Percentiles rank a stretch among this genome's conserved stretches.
Evolutionary conservation across 257 asterid genomes (phyloP).

Genomic region (Galeopsis tetrahit): DNA sequence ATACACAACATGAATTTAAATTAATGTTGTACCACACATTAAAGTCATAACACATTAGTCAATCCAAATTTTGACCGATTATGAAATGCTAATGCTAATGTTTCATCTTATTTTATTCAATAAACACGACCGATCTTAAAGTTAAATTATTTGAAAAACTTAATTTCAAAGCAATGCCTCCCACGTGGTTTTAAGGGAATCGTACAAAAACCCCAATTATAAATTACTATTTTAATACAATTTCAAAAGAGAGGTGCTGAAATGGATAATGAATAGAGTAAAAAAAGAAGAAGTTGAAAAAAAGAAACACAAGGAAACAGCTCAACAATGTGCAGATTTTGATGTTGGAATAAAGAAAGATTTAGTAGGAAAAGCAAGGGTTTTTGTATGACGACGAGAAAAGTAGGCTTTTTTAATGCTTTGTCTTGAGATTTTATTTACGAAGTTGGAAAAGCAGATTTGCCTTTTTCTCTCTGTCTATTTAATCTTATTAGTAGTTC

Average conservation of each 20-base stretch:
- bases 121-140: too few relatives aligned
- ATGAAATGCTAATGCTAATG: too few relatives aligned
- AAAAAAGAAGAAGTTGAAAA: background rate
- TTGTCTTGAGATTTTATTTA: slow-evolving; percentile 40
- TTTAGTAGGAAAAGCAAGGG: slow-evolving; percentile 34
- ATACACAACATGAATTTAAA: too few relatives aligned
- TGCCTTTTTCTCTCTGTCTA: slow-evolving; percentile 29
- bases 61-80: too few relatives aligned
- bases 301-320: slow-evolving; percentile 35
- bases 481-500: slow-evolving; percentile 38
- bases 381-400: slow-evolving; percentile 32
- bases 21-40: too few relatives aligned
- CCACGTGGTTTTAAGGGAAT: background rate
- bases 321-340: slow-evolving; percentile 43
- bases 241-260: background rate
- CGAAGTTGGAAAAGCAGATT: slow-evolving; percentile 44
- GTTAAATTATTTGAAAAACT: too few relatives aligned
- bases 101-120: too few relatives aligned
- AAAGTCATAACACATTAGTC: too few relatives aligned
- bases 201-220: background rate
- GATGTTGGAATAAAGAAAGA: slow-evolving; percentile 53
- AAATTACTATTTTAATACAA: background rate
- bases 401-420: slow-evolving; percentile 36
- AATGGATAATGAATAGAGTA: slow-evolving; percentile 40
- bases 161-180: background rate